Base-by-base conservation (phyloP, 371 early-diverging fungal genomes). In the Apophysomyces ossiformis region DNA sequence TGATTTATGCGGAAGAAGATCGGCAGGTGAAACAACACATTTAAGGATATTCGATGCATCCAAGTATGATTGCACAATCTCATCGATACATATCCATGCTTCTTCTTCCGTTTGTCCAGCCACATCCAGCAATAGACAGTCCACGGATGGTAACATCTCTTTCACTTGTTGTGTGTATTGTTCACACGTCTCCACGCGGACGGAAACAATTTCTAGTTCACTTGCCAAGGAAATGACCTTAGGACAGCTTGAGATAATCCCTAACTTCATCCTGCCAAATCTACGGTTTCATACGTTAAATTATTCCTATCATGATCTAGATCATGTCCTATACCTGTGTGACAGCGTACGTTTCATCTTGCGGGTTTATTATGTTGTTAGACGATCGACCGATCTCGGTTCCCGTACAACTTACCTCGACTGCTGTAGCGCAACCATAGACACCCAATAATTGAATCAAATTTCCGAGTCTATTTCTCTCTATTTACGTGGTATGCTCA, bases 231-330 rank as follows among this genome's bases (percentile, higher is more conserved):
- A 57, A 5, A 37, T 57, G 36, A 61, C 57, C 1, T 61, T 7
- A n/a, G 60, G 3, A 43, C 56, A 50, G 26, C 61, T 66, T 1
- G 73, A 71, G 1, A 75, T 15, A 26, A 78, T 57, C 15, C 69
- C 70, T 56, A 75, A 37, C 63, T 70, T 68, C 73, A 79, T 65
- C 35, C 58, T 66, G 43, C 75, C 69, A 39, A 76, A 79, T 67
- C 80, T 73, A 58, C 9, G 2, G 35, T 46, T n/a, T 37, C 32
- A 4, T 21, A 1, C n/a, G 9, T 35, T 66, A 45, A 44, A 58
- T 36, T 45, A 45, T 16, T 64, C 59, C 32, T 58, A 37, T 38
- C 26, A 9, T 37, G 16, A 3, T 11, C 7, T 39, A 32, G 37
- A 12, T 37, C 15, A 39, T 61, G 11, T 32, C 7, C 21, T 8